Conservation (phyloP, 164 flowering plant genomes). For the Annona squamosa region DNA sequence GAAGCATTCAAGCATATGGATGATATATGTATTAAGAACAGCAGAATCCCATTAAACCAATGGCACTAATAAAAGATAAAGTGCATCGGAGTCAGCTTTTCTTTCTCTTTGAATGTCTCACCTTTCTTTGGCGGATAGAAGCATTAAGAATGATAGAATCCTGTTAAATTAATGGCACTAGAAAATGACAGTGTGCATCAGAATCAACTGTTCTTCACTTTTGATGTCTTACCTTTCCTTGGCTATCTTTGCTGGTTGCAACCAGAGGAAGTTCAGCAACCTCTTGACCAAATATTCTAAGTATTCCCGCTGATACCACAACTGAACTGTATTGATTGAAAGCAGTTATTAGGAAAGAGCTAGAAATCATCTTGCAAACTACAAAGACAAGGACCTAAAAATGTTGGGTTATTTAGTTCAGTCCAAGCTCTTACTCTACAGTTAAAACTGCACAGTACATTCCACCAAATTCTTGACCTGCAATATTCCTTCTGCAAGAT, state of each 20-base stretch:
- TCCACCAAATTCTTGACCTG: slow-evolving; percentile 89
- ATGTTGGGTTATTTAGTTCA: neutral
- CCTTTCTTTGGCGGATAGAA: neutral
- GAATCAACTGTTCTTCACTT: neutral
- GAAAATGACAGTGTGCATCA: neutral
- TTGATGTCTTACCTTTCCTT: slow-evolving; percentile 66
- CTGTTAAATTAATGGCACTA: neutral
- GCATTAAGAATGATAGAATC: neutral
- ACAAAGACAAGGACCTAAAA: neutral
- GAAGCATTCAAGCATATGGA: no score
- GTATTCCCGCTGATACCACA: slow-evolving; percentile 84
- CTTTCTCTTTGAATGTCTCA: neutral
- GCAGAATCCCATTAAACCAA: no score
- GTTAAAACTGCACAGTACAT: slow-evolving; percentile 75
- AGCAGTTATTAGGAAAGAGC: neutral
- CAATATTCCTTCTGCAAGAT: slow-evolving; percentile 65
- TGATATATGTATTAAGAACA: no score
- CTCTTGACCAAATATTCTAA: slow-evolving; percentile 75
- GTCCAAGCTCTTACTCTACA: slow-evolving; percentile 48
- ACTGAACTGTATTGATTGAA: slow-evolving; percentile 44
- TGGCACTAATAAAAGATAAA: neutral
- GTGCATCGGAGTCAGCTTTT: neutral
- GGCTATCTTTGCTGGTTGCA: slow-evolving; percentile 71
- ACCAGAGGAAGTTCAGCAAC: slow-evolving; percentile 95
- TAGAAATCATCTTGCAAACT: no score